Evolutionary conservation across 805 yeast species (phyloP), one percentile per base, ranked within the genome.

Genomic region (Wickerhamomyces sydowiorum): DNA sequence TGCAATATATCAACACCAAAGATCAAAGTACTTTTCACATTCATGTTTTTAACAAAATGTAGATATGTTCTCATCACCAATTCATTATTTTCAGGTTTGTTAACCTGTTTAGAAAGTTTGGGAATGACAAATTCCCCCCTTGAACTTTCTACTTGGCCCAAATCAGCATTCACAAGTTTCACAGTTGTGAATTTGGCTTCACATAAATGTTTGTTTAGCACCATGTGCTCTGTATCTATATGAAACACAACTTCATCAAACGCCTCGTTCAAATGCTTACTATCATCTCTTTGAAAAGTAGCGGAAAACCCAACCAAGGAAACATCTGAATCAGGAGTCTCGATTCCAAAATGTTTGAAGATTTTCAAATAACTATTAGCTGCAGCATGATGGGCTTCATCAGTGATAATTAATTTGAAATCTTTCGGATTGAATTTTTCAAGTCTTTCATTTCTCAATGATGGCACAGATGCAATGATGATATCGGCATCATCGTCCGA

Each of bases 351-450:
- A 53, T 86, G 70, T 4, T 67, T 58, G 40, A 87, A 57, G 1
- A 89, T 69, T 24, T 70, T 68, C 15, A 62, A 36, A 66, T 90
- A 91, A 1, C 89, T 70, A 14, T 60, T 56, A 1, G 96, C 88
- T 1, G 86, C 84, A 0, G 95, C 82, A 61, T 90, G 97, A 56
- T 90, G 98, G 32, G 96, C 95, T 59, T 90, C 98, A 62, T 90
- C 98, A 2, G 90, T 69, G 18, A 90, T 78, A 15, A 91, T 75
- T 25, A 89, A 69, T 55, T 86, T 83, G 64, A 73, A 82, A n/a
- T 76, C 75, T 2, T 41, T 38, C 0, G 90, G 82, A 41, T 75
- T 60, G 52, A 81, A 84, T 37, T 66, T 61, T 1, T 62, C 61
- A 17, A 86, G 61, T 36, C 93, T 59, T 14, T 69, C 57, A 17